phyloP scores from a whole-genome alignment of 1,139 yeast species.

The Lodderomyces theae region DNA sequence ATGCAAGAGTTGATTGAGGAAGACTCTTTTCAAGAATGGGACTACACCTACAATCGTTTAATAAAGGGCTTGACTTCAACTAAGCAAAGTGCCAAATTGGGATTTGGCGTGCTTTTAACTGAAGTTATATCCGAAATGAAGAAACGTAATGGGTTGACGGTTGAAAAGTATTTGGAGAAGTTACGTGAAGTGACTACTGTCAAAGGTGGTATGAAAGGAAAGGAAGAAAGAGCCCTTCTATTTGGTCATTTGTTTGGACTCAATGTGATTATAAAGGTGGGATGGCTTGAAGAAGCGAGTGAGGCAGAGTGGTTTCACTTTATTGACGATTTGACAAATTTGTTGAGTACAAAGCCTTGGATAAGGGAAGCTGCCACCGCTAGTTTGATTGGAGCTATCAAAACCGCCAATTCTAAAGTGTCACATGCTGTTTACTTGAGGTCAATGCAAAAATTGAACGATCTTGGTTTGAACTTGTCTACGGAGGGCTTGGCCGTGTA shows the following conservation, averaged over 20 bases:
- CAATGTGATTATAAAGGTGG: background rate
- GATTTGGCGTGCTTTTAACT: constrained; percentile 84
- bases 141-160: constrained; percentile 23
- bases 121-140: constrained; percentile 62
- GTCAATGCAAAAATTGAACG: constrained; percentile 45
- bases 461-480: constrained; percentile 57
- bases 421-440: constrained; percentile 18
- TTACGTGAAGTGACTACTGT: constrained; percentile 42
- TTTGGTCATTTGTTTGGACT: constrained; percentile 83
- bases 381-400: constrained; percentile 58
- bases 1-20: constrained; percentile 54
- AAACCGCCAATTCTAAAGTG: constrained; percentile 10
- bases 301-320: constrained; percentile 35
- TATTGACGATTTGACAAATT: constrained; percentile 48
- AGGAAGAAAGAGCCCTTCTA: constrained; percentile 73
- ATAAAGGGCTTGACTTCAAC: constrained; percentile 79
- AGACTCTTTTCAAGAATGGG: constrained; percentile 62
- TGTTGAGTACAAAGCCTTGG: constrained; percentile 76
- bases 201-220: constrained; percentile 63
- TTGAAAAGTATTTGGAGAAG: constrained; percentile 40
- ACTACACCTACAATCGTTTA: constrained; percentile 74
- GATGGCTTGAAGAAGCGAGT: constrained; percentile 8
- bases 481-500: constrained; percentile 82
- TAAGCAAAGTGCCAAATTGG: constrained; percentile 80
- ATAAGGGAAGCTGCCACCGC: constrained; percentile 77